These are phyloP conservation scores for Saccharomyces mikatae DNA, from an alignment of 805 yeast species.

Conservation along the genomic window DNA sequence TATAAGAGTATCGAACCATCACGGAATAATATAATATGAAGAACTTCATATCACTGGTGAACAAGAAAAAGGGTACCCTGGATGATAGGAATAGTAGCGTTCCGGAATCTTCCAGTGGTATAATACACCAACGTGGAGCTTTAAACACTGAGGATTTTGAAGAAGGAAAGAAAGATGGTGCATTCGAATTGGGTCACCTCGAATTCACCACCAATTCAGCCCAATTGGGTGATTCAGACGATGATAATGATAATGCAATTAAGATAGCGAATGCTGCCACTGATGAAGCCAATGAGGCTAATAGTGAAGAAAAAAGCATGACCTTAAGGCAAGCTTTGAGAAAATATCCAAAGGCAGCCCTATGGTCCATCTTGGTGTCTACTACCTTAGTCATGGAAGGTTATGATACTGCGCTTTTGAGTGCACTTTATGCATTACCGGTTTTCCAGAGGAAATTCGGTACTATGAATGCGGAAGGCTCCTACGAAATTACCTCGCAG, in stretches of 20 bases:
- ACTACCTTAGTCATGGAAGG: slow-evolving; percentile 43
- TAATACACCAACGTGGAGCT: not conserved
- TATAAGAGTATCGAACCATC: not conserved
- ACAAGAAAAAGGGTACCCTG: not conserved
- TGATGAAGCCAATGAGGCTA: slow-evolving; percentile 13
- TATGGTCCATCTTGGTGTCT: slow-evolving; percentile 41
- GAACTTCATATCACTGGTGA: not conserved
- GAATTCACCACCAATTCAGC: slow-evolving; percentile 6
- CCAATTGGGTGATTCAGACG: slow-evolving; percentile 1
- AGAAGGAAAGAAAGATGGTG: not conserved
- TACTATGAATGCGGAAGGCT: slow-evolving; percentile 14
- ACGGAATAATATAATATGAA: not conserved
- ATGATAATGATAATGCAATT: slow-evolving; percentile 1
- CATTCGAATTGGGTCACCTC: slow-evolving; percentile 5
- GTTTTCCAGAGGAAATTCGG: slow-evolving; percentile 39
- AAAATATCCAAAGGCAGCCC: slow-evolving; percentile 40
- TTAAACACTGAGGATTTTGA: not conserved
- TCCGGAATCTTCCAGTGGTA: not conserved
- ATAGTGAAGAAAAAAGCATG: slow-evolving; percentile 23
- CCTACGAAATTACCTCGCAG: slow-evolving; percentile 32
- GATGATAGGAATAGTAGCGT: not conserved
- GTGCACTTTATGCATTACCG: slow-evolving; percentile 40
- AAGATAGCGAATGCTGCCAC: slow-evolving; percentile 2
- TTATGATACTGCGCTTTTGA: slow-evolving; percentile 37
- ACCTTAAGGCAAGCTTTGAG: slow-evolving; percentile 31